A percentile compares a stretch with the other conserved stretches of the same genome.
Conservation (phyloP, 257 asterid genomes). For the Solanum sparsipilum region DNA sequence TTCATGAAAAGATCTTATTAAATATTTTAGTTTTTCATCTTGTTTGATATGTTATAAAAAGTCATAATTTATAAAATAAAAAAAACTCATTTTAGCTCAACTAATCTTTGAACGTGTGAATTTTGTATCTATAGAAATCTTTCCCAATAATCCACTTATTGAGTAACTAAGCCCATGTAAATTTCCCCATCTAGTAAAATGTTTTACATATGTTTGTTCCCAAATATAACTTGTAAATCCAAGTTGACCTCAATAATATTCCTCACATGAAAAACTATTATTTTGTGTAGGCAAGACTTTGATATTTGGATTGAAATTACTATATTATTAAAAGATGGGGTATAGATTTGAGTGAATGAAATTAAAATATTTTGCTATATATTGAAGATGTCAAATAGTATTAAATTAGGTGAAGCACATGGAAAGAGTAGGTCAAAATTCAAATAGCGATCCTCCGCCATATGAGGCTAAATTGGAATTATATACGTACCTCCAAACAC, state of each 20-base stretch:
- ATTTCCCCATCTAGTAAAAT: neutral
- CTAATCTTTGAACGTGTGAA: neutral
- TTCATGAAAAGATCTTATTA: neutral
- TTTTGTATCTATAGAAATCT: neutral
- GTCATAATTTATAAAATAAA: neutral
- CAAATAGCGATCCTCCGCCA: neutral
- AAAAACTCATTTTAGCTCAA: neutral
- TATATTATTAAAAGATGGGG: neutral
- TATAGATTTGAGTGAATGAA: neutral
- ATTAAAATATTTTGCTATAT: neutral
- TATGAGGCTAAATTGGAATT: neutral
- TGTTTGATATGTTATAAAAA: neutral
- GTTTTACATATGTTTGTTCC: neutral
- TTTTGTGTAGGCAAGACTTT: neutral
- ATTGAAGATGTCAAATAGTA: conserved; percentile 7
- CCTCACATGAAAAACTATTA: neutral
- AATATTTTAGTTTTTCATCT: neutral
- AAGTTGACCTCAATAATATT: neutral
- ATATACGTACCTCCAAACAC: neutral
- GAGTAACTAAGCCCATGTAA: neutral
- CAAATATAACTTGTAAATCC: neutral
- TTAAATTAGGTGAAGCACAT: conserved; percentile 6
- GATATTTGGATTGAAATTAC: neutral
- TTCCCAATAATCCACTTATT: neutral
- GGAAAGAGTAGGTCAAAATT: neutral